Conservation (phyloP, 768 basidiomycete genomes). For the Postia placenta region DNA sequence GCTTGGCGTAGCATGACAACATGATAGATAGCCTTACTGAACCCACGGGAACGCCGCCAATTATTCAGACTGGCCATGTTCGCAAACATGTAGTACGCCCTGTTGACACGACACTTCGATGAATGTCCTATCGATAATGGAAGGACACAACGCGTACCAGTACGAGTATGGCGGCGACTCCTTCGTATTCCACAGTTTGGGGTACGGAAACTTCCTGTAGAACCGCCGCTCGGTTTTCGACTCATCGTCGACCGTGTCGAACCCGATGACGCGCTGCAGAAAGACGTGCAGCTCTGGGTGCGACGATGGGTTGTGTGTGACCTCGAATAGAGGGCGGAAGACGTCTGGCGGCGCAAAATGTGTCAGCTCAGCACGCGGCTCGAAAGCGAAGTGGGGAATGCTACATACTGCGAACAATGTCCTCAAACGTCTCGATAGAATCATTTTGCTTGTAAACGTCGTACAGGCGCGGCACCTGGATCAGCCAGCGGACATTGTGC, state of each 20-base stretch:
- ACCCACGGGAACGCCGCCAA: conserved; percentile 83
- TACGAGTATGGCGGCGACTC: conserved; percentile 95
- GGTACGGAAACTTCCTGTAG: conserved; percentile 91
- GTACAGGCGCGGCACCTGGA: conserved; percentile 93
- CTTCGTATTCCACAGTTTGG: conserved; percentile 79
- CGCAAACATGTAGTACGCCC: conserved; percentile 97
- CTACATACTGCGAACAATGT: conserved; percentile 79
- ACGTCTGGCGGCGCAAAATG: conserved; percentile 68
- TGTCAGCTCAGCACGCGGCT: no score
- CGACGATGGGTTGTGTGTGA: conserved; percentile 81
- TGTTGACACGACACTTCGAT: conserved; percentile 20
- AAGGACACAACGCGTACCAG: no score
- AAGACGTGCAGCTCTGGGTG: conserved; percentile 96
- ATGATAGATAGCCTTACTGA: conserved; percentile 60
- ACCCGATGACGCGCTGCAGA: conserved; percentile 91
- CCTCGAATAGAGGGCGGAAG: conserved; percentile 91
- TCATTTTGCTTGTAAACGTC: conserved; percentile 91
- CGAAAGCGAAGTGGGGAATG: not conserved
- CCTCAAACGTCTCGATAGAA: conserved; percentile 79
- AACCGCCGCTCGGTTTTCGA: conserved; percentile 89
- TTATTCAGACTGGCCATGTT: conserved; percentile 94
- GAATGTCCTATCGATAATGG: no score
- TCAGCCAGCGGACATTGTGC: conserved; percentile 97
- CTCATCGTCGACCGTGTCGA: conserved; percentile 99
- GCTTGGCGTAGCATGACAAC: conserved; percentile 4